These are phyloP conservation scores for baker's yeast (Saccharomyces cerevisiae) DNA, from an alignment of 805 yeast species.

Conservation along the genomic window DNA sequence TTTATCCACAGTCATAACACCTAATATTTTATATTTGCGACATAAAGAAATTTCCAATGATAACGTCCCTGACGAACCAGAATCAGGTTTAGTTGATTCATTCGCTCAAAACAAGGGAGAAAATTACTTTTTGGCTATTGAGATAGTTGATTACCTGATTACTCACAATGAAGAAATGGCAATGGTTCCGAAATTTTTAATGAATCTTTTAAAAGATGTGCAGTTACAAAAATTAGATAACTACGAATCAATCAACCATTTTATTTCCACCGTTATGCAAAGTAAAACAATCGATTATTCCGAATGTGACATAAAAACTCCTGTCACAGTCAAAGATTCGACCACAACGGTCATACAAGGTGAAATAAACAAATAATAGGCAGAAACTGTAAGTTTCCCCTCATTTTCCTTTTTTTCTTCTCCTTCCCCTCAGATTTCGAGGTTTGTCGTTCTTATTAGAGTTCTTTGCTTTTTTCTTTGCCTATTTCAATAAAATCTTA, in stretches of 20 bases:
- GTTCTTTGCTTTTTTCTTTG: neutral
- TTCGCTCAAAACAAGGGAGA: constrained; percentile 47
- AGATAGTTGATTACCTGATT: constrained; percentile 76
- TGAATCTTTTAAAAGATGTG: constrained; percentile 38
- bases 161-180: constrained; percentile 73
- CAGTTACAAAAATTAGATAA: constrained; percentile 9
- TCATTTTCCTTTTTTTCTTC: neutral
- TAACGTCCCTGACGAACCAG: constrained; percentile 19
- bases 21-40: constrained; percentile 64
- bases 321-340: constrained; percentile 21
- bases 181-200: constrained; percentile 61
- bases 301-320: constrained; percentile 20
- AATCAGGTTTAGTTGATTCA: constrained; percentile 30
- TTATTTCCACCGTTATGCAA: constrained; percentile 10
- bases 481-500: neutral
- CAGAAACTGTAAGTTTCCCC: neutral
- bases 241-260: constrained; percentile 14
- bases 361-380: constrained; percentile 7
- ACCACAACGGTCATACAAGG: constrained; percentile 18
- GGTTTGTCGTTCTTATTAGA: neutral
- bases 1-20: constrained; percentile 90
- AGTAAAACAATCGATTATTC: constrained; percentile 16
- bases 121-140: constrained; percentile 80
- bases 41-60: constrained; percentile 1
- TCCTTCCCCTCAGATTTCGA: neutral